Percentiles rank a stretch among this genome's conserved stretches.
These are phyloP conservation scores for Candida insectorum DNA, from an alignment of 805 yeast genomes.

Conservation along the genomic window DNA sequence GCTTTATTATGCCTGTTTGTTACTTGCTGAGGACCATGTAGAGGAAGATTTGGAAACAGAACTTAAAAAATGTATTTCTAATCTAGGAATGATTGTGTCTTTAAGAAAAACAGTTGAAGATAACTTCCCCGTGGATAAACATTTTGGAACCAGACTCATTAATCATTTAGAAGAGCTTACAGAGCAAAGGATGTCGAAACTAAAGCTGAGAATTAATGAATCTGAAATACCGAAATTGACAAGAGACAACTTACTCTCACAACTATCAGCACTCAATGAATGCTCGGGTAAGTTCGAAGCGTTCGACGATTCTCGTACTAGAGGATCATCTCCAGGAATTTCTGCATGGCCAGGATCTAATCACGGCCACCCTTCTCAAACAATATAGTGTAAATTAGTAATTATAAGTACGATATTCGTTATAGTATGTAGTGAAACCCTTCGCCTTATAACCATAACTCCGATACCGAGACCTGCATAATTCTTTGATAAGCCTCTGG, in stretches of 20 bases:
- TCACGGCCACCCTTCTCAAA: conserved; percentile 56
- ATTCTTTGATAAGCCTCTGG: no score
- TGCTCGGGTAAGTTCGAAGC: conserved; percentile 14
- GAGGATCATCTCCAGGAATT: conserved; percentile 34
- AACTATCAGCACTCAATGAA: conserved; percentile 13
- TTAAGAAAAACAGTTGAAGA: conserved; percentile 40
- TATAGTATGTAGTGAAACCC: no score
- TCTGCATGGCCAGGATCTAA: conserved; percentile 68
- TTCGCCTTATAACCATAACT: no score
- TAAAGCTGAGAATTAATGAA: conserved; percentile 7
- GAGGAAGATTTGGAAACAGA: conserved; percentile 1
- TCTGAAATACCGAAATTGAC: conserved; percentile 5
- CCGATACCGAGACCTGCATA: no score
- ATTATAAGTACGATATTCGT: no score
- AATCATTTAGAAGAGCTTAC: conserved; percentile 29
- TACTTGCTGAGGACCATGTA: conserved; percentile 30
- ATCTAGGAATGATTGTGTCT: conserved; percentile 41
- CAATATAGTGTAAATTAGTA: no score
- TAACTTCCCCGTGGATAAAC: conserved; percentile 51
- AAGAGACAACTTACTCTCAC: conserved; percentile 14
- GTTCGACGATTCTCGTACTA: conserved; percentile 19
- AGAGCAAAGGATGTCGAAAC: conserved; percentile 21
- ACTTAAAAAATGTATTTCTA: conserved; percentile 25
- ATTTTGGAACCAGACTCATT: conserved; percentile 45
- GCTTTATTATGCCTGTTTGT: conserved; percentile 63